These are phyloP conservation scores for Coemansia sp. DNA, from an alignment of 192 early-diverging fungal genomes.

Conservation along the genomic window DNA sequence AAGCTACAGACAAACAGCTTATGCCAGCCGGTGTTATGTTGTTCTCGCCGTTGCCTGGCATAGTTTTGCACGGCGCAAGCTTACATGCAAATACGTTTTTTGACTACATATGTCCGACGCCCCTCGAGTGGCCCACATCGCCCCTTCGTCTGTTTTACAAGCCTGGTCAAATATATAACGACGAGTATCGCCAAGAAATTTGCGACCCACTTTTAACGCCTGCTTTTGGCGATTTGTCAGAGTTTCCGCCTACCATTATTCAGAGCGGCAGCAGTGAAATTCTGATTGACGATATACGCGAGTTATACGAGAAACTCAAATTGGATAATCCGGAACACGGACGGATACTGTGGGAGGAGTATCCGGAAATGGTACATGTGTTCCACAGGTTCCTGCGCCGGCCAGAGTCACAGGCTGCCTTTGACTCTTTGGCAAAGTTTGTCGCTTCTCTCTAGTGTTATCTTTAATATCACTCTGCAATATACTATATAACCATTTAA, in stretches of 20 bases:
- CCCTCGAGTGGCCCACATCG: slow-evolving; percentile 20
- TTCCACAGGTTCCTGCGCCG: slow-evolving; percentile 32
- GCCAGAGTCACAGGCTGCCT: slow-evolving; percentile 18
- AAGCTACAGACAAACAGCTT: slow-evolving; percentile 5
- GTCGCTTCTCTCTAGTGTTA: neutral
- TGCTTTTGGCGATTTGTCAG: slow-evolving; percentile 14
- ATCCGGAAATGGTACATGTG: slow-evolving; percentile 41
- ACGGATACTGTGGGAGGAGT: slow-evolving; percentile 21
- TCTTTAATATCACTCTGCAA: neutral
- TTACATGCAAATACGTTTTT: slow-evolving; percentile 15
- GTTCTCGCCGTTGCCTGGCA: slow-evolving; percentile 54
- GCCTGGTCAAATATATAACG: slow-evolving; percentile 18
- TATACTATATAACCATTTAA: neutral
- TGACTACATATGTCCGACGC: slow-evolving; percentile 23
- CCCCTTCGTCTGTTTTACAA: slow-evolving; percentile 35
- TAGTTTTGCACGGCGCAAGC: slow-evolving; percentile 17
- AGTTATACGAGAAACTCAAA: slow-evolving; percentile 13
- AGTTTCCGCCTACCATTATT: slow-evolving; percentile 34
- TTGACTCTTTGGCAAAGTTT: slow-evolving; percentile 17
- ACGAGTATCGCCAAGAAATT: slow-evolving; percentile 19
- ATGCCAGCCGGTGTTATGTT: slow-evolving; percentile 57
- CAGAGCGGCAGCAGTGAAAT: slow-evolving; percentile 20
- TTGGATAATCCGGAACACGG: slow-evolving; percentile 3
- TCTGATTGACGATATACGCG: slow-evolving; percentile 20
- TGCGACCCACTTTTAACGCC: slow-evolving; percentile 22